phyloP scores from a whole-genome alignment of 768 basidiomycete genomes.

The Xerocomellus intermedius region DNA sequence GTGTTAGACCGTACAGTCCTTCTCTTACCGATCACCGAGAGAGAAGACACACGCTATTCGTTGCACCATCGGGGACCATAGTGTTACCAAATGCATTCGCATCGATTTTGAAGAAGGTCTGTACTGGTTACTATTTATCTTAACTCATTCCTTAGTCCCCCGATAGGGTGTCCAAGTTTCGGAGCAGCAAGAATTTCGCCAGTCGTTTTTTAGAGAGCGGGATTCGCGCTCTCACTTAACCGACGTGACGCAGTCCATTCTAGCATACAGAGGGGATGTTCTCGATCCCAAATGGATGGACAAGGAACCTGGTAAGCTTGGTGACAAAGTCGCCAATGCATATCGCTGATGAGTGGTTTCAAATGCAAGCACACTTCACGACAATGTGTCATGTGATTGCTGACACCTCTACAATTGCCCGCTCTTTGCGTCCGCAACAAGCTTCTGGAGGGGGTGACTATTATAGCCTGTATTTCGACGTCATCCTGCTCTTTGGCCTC shows the following conservation, averaged over 20 bases:
- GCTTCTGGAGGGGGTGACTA: slow-evolving; percentile 8
- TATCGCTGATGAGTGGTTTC: background rate
- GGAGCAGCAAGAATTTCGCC: slow-evolving; percentile 21
- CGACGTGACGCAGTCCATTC: background rate
- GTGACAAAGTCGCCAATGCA: no score
- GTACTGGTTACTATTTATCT: background rate
- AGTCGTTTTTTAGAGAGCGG: background rate
- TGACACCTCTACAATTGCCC: slow-evolving; percentile 5
- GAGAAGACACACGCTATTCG: slow-evolving; percentile 26
- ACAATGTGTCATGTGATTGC: slow-evolving; percentile 13
- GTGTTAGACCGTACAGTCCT: slow-evolving; percentile 24
- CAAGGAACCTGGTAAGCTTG: slow-evolving; percentile 8
- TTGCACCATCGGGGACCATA: slow-evolving; percentile 26
- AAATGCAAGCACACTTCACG: slow-evolving; percentile 3
- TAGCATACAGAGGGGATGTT: slow-evolving; percentile 17
- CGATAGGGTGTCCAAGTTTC: slow-evolving; percentile 16
- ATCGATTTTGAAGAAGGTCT: slow-evolving; percentile 36
- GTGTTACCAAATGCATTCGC: slow-evolving; percentile 35
- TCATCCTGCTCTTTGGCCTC: slow-evolving; percentile 49
- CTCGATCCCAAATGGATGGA: slow-evolving; percentile 12
- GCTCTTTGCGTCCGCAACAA: background rate
- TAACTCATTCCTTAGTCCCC: no score
- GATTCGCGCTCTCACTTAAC: background rate
- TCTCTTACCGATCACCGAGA: slow-evolving; percentile 35
- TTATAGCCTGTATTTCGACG: slow-evolving; percentile 28